phyloP scores from a whole-genome alignment of 208 protist genomes.

The Leishmania major region DNA sequence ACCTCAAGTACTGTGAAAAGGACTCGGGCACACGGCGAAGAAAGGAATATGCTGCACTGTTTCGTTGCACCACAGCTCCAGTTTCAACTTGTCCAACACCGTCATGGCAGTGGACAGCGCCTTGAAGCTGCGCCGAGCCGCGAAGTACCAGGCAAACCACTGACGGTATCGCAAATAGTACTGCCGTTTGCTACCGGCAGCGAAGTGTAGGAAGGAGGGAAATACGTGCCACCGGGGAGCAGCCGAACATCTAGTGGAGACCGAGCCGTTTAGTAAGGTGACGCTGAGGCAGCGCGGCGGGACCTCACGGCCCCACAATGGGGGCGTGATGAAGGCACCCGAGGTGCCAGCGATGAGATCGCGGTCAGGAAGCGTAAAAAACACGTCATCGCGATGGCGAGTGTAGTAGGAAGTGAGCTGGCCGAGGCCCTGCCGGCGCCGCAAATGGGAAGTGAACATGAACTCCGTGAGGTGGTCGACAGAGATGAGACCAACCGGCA shows the following conservation, averaged over 20 bases:
- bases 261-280: not conserved
- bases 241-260: not conserved
- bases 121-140: not conserved
- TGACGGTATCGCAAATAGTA: not conserved
- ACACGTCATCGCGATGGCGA: not conserved
- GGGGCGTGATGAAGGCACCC: not conserved
- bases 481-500: slow-evolving; percentile 20
- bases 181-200: not conserved
- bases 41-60: not conserved
- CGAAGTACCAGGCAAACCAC: slow-evolving; percentile 10
- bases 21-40: not conserved
- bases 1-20: not conserved
- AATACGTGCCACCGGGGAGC: not conserved
- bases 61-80: not conserved
- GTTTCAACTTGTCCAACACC: not conserved
- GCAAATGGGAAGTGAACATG: slow-evolving; percentile 12
- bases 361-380: not conserved
- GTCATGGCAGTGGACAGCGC: not conserved
- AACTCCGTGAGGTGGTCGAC: slow-evolving; percentile 27
- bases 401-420: not conserved
- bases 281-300: not conserved
- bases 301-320: not conserved
- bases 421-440: not conserved
- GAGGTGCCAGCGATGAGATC: not conserved
- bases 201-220: slow-evolving; percentile 7